These are phyloP conservation scores for Thelephora terrestris DNA, from an alignment of 1,284 basidiomycete genomes.

Conservation along the genomic window DNA sequence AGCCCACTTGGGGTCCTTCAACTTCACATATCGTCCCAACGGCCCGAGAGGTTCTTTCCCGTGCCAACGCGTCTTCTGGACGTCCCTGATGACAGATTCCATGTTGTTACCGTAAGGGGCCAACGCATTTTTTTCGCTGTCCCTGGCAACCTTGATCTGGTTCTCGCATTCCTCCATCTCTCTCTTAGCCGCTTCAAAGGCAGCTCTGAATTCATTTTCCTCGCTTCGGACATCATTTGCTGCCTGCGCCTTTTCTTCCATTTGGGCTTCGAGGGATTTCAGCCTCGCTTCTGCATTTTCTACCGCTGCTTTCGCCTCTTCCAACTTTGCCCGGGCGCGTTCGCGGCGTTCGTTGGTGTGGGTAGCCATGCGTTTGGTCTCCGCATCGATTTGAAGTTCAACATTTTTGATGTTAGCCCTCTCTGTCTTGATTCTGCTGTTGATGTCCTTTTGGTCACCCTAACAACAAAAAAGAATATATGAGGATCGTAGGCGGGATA, in stretches of 20 bases:
- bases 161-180: conserved; percentile 33
- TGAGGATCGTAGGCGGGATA: background rate
- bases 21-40: conserved; percentile 72
- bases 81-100: conserved; percentile 45
- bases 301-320: conserved; percentile 18
- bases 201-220: conserved; percentile 25
- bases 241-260: conserved; percentile 23
- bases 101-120: conserved; percentile 57
- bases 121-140: conserved; percentile 44
- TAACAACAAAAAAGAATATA: conserved; percentile 16
- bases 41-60: conserved; percentile 78
- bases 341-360: conserved; percentile 24
- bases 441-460: conserved; percentile 37
- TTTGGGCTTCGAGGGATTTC: conserved; percentile 14
- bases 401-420: conserved; percentile 30
- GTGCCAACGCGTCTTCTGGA: conserved; percentile 50
- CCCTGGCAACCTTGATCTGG: conserved; percentile 36
- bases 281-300: conserved; percentile 26
- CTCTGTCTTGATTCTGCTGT: conserved; percentile 34
- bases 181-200: conserved; percentile 23
- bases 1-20: conserved; percentile 66
- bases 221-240: conserved; percentile 23
- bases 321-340: conserved; percentile 23
- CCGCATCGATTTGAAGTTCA: conserved; percentile 24
- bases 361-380: conserved; percentile 30